Conservation (phyloP, 2,329 filamentous ascomycete genomes). For the Penicillium nordicum region DNA sequence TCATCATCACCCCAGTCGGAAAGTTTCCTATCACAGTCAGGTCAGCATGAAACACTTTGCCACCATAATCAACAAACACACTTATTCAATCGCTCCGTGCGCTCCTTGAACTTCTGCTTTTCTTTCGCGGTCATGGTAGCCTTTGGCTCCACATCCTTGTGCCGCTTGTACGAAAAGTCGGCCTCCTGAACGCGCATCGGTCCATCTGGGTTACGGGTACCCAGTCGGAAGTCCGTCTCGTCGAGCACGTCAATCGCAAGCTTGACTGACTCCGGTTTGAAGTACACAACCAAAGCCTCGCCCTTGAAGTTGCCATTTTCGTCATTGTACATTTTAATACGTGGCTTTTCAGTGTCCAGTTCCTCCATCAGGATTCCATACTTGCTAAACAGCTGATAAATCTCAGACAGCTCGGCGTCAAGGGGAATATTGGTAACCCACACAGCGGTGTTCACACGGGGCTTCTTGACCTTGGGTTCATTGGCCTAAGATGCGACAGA, state of each 20-base stretch:
- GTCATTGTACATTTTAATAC: conserved; percentile 90
- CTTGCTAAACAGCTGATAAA: conserved; percentile 79
- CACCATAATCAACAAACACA: conserved; percentile 28
- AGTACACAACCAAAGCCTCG: conserved; percentile 89
- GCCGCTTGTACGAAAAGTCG: conserved; percentile 88
- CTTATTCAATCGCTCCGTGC: conserved; percentile 80
- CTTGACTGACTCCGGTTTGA: conserved; percentile 87
- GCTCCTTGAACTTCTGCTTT: conserved; percentile 85
- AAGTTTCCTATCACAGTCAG: conserved; percentile 61
- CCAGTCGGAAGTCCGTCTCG: conserved; percentile 66
- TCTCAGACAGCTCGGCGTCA: conserved; percentile 75
- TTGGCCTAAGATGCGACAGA: conserved; percentile 20
- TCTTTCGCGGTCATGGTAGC: conserved; percentile 57
- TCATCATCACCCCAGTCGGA: conserved; percentile 96
- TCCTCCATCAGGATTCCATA: conserved; percentile 92
- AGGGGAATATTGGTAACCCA: conserved; percentile 85
- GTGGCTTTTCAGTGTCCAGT: conserved; percentile 79
- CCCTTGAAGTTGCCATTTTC: conserved; percentile 83
- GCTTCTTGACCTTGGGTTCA: conserved; percentile 42
- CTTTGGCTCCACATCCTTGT: conserved; percentile 49
- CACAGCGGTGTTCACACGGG: conserved; percentile 75
- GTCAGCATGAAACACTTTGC: conserved; percentile 16
- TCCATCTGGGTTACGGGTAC: conserved; percentile 51
- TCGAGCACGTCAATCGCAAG: conserved; percentile 55
- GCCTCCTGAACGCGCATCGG: conserved; percentile 79